A percentile compares a stretch with the other conserved stretches of the same genome.
These are phyloP conservation scores for Rhexocercosporidium sp. DNA, from an alignment of 2,329 filamentous ascomycete genomes.

Conservation along the genomic window DNA sequence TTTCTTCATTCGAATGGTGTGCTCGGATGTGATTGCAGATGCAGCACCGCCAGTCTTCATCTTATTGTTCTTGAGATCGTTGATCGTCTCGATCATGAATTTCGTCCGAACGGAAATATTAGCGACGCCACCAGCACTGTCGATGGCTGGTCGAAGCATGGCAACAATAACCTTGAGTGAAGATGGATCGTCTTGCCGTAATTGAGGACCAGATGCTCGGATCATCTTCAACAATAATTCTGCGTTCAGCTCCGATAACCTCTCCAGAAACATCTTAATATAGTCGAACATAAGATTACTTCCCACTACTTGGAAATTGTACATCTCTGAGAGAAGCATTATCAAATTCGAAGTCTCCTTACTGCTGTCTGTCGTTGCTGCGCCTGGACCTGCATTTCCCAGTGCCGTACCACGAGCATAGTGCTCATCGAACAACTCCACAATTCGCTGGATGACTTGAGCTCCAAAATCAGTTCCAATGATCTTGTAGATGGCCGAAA, in stretches of 20 bases:
- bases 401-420: conserved; percentile 54
- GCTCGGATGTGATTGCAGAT: conserved; percentile 76
- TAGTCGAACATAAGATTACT: conserved; percentile 90
- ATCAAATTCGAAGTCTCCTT: conserved; percentile 80
- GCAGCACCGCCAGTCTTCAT: conserved; percentile 76
- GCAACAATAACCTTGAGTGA: conserved; percentile 88
- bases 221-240: conserved; percentile 87
- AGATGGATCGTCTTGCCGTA: conserved; percentile 87
- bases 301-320: conserved; percentile 88
- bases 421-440: conserved; percentile 73
- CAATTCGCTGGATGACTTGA: conserved; percentile 78
- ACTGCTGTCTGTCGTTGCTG: conserved; percentile 36
- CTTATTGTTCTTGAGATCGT: conserved; percentile 92
- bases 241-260: conserved; percentile 83
- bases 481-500: conserved; percentile 85
- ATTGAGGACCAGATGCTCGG: conserved; percentile 78
- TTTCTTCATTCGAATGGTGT: conserved; percentile 89
- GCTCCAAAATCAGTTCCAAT: conserved; percentile 90
- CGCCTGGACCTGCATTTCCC: conserved; percentile 40
- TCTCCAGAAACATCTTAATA: conserved; percentile 75
- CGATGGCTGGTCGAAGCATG: conserved; percentile 74
- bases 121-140: conserved; percentile 69
- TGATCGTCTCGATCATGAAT: conserved; percentile 98
- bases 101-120: conserved; percentile 86
- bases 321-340: conserved; percentile 83